A percentile compares a stretch with the other conserved stretches of the same genome.
phyloP scores from a whole-genome alignment of 2,329 filamentous ascomycete genomes.

The Grosmannia huntii region DNA sequence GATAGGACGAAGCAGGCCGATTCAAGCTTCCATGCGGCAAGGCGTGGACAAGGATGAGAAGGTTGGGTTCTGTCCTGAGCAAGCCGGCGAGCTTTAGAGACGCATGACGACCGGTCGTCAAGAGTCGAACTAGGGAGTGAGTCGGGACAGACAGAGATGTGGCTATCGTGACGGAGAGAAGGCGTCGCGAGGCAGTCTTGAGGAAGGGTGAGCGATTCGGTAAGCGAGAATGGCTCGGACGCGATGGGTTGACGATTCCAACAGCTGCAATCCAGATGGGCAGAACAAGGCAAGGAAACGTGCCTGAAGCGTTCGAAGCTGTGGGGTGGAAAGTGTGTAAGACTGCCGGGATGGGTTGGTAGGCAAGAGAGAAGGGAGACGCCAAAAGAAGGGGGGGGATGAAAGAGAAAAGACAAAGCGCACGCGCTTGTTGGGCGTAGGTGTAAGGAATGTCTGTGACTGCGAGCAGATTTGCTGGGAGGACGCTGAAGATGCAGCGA shows the following conservation, averaged over 20 bases:
- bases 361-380: too few relatives aligned
- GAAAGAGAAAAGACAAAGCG: too few relatives aligned
- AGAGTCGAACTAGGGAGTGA: neutral
- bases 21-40: neutral
- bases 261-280: too few relatives aligned
- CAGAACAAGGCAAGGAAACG: too few relatives aligned
- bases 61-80: neutral
- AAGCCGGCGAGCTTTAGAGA: conserved; percentile 2
- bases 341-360: too few relatives aligned
- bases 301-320: too few relatives aligned
- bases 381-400: too few relatives aligned
- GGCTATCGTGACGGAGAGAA: neutral
- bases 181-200: neutral
- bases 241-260: neutral
- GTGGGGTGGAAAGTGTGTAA: too few relatives aligned
- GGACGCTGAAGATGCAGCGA: too few relatives aligned
- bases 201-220: neutral
- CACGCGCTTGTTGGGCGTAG: too few relatives aligned
- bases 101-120: conserved; percentile 11
- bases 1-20: neutral
- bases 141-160: neutral
- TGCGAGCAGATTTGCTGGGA: too few relatives aligned
- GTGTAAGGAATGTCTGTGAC: too few relatives aligned
- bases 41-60: neutral
- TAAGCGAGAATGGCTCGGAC: neutral